Evolutionary conservation across 2,329 filamentous ascomycete species (phyloP), one percentile per base, ranked within the genome.

Genomic region (Fusarium nisikadoi): DNA sequence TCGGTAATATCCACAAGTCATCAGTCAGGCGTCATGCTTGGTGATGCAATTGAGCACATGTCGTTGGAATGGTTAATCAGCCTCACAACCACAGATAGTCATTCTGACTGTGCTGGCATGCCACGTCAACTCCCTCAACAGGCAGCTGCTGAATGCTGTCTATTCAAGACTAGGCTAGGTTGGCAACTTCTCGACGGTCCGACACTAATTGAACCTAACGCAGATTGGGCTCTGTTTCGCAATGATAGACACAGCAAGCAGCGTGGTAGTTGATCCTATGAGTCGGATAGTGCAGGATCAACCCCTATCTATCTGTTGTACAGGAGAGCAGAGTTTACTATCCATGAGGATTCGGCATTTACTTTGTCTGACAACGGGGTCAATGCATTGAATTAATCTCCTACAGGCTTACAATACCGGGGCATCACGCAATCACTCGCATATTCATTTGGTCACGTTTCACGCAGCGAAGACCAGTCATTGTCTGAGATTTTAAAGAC

Each of bases 371-470:
- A 56, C 33, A 33, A 42, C 39, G 41, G 35, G 59, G 57, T 49
- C 57, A 53, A 58, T 56, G 68, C 68, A 68, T 70, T 71, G 57
- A 65, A 75, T 73, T 74, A 76, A 76, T 76, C 65, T 75, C 71
- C 20, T 57, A 72, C 70, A 62, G 19, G 65, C 53, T 53, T 60
- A 69, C 65, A 62, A 43, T 53, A 61, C 62, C 42, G 65, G 73
- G 62, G 50, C 52, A 67, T 75, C 73, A 70, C 56, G 64, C 64
- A 68, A 75, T 76, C 57, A 70, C 74, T 76, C 72, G 75, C 75
- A 77, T 77, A 68, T 68, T 36, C 46, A 25, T 65, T 49, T 55
- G 64, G 75, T 77, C 75, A 77, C 75, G 75, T 77, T 77, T 77
- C 61, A 67, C 39, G 38, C 14, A 23, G 35, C 35, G 45, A 72